Evolutionary conservation across 441 rosid genomes (phyloP), one percentile per base, ranked within the genome.

Genomic region (Theobroma grandiflorum): DNA sequence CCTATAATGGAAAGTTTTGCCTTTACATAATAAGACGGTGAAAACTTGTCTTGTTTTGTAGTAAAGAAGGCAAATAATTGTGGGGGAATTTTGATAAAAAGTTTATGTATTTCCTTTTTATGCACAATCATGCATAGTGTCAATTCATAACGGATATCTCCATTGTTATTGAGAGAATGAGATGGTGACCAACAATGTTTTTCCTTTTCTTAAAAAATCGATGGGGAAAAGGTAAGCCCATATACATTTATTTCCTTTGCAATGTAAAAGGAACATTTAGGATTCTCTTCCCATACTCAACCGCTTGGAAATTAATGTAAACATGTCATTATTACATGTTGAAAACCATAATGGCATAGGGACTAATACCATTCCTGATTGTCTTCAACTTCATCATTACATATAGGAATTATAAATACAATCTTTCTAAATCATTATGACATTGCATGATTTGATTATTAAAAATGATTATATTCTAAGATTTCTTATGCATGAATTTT

Each of bases 11-110:
- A 74, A 83, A 81, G 72, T 74, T 40, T n/a, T 49, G 50, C 62
- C 78, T 80, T 80, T 75, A 50, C 78, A 75, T 79, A 43, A 78
- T 62, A 55, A 73, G 76, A 55, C 68, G 47, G 42, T 80, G 81
- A 77, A 37, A 59, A 59, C 76, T 45, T 77, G 47, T 45, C 68
- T 52, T 74, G 8, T 77, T 40, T 65, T 58, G 3, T 37, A 9
- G 49, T 55, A 55, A 37, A 33, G 31, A 38, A 37, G 20, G 18
- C 37, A 10, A 55, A 73, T 73, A 35, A 37, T 50, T 18, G 49
- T 53, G 49, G 43, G 12, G 9, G 16, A 37, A 55, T 38, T 33
- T 72, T 52, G 3, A 40, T n/a, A n/a, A 10, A 72, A 37, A 66
- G 1, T 45, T 16, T 16, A 16, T 20, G 43, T 9, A 45, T 14